Conservation (phyloP, 129 eudicot species). For the Heracleum sosnowskyi region DNA sequence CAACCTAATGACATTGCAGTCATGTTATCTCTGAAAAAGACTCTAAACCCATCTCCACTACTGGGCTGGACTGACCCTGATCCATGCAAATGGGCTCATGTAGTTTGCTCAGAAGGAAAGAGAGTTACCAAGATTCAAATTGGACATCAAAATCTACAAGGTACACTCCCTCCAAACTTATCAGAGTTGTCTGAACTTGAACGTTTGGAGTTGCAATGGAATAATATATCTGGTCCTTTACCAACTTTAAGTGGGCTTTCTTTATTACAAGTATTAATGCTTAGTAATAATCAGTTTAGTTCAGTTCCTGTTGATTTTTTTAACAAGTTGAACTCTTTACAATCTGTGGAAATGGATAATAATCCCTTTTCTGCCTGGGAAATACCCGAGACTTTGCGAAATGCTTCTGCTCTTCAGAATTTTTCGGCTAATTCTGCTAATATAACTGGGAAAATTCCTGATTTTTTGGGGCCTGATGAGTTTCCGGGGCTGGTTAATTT, state of each 20-base stretch:
- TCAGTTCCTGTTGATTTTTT: conserved; percentile 72
- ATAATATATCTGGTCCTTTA: conserved; percentile 70
- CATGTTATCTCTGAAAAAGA: conserved; percentile 61
- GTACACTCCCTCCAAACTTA: conserved; percentile 59
- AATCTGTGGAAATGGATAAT: conserved; percentile 62
- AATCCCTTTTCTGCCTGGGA: conserved; percentile 79
- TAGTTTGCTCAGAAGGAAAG: conserved; percentile 42
- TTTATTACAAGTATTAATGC: conserved; percentile 64
- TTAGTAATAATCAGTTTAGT: conserved; percentile 59
- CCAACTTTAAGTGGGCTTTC: conserved; percentile 61
- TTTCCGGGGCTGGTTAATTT: conserved; percentile 66
- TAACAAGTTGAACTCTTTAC: conserved; percentile 56
- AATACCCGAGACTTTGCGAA: conserved; percentile 58
- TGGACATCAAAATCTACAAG: conserved; percentile 59
- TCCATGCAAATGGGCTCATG: conserved; percentile 74
- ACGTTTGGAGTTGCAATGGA: conserved; percentile 76
- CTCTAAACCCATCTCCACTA: conserved; percentile 38
- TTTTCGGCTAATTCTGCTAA: conserved; percentile 81
- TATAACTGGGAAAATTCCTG: conserved; percentile 57
- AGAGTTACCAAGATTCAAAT: conserved; percentile 83
- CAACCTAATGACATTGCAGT: conserved; percentile 40
- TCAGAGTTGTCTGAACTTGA: conserved; percentile 47
- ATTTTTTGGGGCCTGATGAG: conserved; percentile 57
- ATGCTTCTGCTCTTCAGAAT: conserved; percentile 64
- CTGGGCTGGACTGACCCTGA: conserved; percentile 74